Evolutionary conservation across 2,329 filamentous ascomycete species (phyloP).

Genomic region (Penicillium decumbens): DNA sequence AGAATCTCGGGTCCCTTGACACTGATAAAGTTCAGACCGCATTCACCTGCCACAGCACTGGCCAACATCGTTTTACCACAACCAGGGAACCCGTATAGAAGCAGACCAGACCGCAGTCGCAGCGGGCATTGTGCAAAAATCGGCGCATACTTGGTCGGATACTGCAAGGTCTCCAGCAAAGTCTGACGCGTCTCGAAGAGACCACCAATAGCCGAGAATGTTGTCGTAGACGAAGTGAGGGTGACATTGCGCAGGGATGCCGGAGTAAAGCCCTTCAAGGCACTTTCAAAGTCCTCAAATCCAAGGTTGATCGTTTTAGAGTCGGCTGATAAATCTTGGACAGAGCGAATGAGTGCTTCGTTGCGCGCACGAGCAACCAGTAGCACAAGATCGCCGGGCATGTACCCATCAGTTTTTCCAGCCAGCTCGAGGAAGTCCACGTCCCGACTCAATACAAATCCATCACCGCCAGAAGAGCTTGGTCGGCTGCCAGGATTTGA

Average conservation of each 20-base stretch:
- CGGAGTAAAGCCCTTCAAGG: constrained; percentile 87
- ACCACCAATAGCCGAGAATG: constrained; percentile 87
- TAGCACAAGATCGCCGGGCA: constrained; percentile 87
- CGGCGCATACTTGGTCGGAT: constrained; percentile 94
- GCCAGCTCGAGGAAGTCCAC: constrained; percentile 91
- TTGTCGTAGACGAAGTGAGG: constrained; percentile 85
- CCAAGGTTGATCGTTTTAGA: constrained; percentile 60
- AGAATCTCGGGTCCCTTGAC: constrained; percentile 97
- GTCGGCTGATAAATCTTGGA: constrained; percentile 52
- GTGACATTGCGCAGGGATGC: constrained; percentile 92
- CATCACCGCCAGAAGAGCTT: constrained; percentile 48
- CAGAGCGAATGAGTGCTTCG: constrained; percentile 83
- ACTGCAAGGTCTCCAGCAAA: constrained; percentile 91
- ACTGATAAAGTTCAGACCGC: constrained; percentile 95
- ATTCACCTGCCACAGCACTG: constrained; percentile 95
- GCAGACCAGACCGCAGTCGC: constrained; percentile 83
- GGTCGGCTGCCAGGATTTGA: constrained; percentile 54
- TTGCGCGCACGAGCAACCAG: constrained; percentile 83
- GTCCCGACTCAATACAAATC: constrained; percentile 68
- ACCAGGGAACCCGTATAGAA: constrained; percentile 91
- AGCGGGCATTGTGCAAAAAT: constrained; percentile 96
- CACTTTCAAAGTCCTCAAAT: constrained; percentile 72
- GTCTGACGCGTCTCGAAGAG: constrained; percentile 79
- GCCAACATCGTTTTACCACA: constrained; percentile 96
- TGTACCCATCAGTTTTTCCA: constrained; percentile 92